Percentiles rank a stretch among this genome's conserved stretches.
phyloP scores from a whole-genome alignment of 768 basidiomycete species.

The Trametes cubensis region DNA sequence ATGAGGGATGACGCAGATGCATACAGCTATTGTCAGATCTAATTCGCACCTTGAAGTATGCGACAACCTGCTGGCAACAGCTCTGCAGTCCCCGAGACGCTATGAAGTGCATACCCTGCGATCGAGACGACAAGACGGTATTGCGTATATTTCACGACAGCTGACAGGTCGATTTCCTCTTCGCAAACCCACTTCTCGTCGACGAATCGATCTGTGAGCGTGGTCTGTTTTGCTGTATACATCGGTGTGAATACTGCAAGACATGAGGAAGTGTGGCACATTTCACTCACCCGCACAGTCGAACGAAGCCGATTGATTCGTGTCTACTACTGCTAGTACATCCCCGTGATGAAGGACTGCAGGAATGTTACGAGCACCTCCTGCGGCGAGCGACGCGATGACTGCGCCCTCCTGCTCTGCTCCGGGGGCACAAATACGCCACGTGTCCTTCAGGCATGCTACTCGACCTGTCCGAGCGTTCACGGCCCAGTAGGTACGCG shows the following conservation, averaged over 20 bases:
- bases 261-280: too few species aligned
- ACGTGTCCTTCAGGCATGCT: not conserved
- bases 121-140: too few species aligned
- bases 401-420: slow-evolving; percentile 3
- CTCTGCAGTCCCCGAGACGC: slow-evolving; percentile 4
- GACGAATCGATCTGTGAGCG: too few species aligned
- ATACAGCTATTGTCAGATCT: not conserved
- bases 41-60: slow-evolving; percentile 2
- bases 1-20: not conserved
- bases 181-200: too few species aligned
- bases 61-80: slow-evolving; percentile 3
- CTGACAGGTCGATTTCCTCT: too few species aligned
- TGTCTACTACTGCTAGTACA: not conserved
- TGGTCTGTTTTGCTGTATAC: too few species aligned
- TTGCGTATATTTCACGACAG: too few species aligned
- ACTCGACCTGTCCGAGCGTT: not conserved
- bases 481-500: slow-evolving; percentile 21
- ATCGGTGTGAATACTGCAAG: too few species aligned
- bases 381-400: not conserved
- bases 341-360: slow-evolving; percentile 7
- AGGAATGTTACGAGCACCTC: slow-evolving; percentile 1
- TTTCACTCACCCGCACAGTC: not conserved
- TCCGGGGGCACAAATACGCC: not conserved
- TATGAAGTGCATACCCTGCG: too few species aligned
- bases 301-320: too few species aligned